These are phyloP conservation scores for Globisporangium heterothallicum DNA, from an alignment of 352 stramenopile genomes.

Conservation along the genomic window DNA sequence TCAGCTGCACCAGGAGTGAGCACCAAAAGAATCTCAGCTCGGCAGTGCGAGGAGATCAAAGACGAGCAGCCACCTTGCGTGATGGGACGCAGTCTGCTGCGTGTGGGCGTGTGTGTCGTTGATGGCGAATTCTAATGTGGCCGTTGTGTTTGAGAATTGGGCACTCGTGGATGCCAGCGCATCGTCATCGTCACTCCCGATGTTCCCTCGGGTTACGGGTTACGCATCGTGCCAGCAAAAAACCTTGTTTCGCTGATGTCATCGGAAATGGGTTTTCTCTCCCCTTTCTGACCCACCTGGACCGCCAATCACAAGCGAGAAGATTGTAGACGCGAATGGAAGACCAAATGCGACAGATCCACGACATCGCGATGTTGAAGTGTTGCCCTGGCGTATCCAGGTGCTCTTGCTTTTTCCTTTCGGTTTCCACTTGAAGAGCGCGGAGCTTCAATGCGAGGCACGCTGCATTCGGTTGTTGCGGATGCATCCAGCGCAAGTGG, in stretches of 20 bases:
- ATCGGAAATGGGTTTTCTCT: neutral
- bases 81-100: too few relatives aligned
- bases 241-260: conserved; percentile 6
- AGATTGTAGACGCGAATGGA: neutral
- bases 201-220: neutral
- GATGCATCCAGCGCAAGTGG: too few relatives aligned
- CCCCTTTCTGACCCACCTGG: neutral
- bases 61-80: too few relatives aligned
- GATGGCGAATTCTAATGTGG: neutral
- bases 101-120: too few relatives aligned
- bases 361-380: conserved; percentile 10
- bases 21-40: too few relatives aligned
- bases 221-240: neutral
- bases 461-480: too few relatives aligned
- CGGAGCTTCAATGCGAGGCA: too few relatives aligned
- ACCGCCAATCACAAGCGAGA: neutral
- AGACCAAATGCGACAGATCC: neutral
- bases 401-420: too few relatives aligned
- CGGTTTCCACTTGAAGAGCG: too few relatives aligned
- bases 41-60: too few relatives aligned
- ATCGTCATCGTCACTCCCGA: neutral
- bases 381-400: neutral
- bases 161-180: neutral
- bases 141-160: neutral
- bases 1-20: too few relatives aligned